These are phyloP conservation scores for Saccharata proteae DNA, from an alignment of 2,329 filamentous ascomycete genomes.

Conservation along the genomic window DNA sequence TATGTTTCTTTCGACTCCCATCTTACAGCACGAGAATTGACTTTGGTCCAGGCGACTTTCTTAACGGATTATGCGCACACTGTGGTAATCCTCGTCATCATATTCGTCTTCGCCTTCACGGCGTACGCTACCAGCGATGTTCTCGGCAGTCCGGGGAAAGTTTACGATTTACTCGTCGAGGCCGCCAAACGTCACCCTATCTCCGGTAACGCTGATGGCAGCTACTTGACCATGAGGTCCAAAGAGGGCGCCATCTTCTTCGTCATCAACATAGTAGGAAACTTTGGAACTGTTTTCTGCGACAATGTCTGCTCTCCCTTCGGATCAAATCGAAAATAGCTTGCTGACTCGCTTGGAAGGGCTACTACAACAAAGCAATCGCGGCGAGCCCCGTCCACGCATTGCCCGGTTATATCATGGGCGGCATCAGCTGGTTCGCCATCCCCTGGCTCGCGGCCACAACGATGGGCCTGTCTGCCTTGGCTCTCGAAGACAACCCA, in stretches of 20 bases:
- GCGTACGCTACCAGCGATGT: constrained; percentile 62
- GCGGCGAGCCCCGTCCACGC: constrained; percentile 76
- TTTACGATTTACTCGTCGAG: constrained; percentile 65
- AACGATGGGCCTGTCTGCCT: constrained; percentile 71
- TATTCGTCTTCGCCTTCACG: constrained; percentile 74
- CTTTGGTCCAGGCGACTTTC: constrained; percentile 26
- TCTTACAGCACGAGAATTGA: constrained; percentile 47
- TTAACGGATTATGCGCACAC: constrained; percentile 81
- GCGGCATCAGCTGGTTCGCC: constrained; percentile 81
- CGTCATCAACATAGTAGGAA: constrained; percentile 78
- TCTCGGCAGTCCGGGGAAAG: constrained; percentile 61
- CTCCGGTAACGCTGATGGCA: constrained; percentile 65
- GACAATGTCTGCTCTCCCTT: constrained; percentile 69
- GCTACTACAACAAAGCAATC: constrained; percentile 82
- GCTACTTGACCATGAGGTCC: constrained; percentile 77
- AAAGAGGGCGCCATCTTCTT: constrained; percentile 79
- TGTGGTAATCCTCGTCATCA: constrained; percentile 71
- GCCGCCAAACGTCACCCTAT: constrained; percentile 62
- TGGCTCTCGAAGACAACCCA: constrained; percentile 65
- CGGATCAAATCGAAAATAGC: too few relatives aligned
- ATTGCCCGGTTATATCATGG: constrained; percentile 77
- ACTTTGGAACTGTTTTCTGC: constrained; percentile 73
- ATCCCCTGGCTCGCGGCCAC: constrained; percentile 85
- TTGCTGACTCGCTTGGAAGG: background rate
- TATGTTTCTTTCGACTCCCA: constrained; percentile 65